Conservation (phyloP, 805 yeast genomes). For the Candida odintsovae region DNA sequence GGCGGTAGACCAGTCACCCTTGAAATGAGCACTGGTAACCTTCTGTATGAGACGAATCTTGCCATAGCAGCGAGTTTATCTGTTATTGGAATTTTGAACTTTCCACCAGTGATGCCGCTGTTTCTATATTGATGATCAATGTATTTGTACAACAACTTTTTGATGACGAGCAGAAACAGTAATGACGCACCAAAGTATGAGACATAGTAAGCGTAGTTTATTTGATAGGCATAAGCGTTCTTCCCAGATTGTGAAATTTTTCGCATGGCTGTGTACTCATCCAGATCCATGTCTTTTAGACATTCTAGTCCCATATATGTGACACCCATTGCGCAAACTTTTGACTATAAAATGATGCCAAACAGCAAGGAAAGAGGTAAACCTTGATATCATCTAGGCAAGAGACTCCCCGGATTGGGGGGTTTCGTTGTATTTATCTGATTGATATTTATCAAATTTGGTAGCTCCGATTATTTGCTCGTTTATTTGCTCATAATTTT, state of each 20-base stretch:
- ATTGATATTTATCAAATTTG: not conserved
- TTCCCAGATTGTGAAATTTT: constrained; percentile 12
- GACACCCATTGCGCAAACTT: constrained; percentile 4
- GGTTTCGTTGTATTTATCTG: not conserved
- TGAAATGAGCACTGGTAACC: constrained; percentile 27
- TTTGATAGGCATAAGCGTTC: constrained; percentile 13
- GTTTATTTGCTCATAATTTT: not conserved
- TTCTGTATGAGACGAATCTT: constrained; percentile 28
- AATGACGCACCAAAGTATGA: constrained; percentile 15
- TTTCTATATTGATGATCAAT: constrained; percentile 16
- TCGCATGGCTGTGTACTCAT: not conserved
- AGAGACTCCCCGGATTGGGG: not conserved
- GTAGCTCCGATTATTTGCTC: not conserved
- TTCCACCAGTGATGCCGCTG: not conserved
- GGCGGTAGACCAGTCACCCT: constrained; percentile 32
- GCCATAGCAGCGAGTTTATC: constrained; percentile 25
- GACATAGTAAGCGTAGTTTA: constrained; percentile 11
- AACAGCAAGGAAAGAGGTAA: too few species aligned
- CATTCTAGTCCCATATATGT: constrained; percentile 17
- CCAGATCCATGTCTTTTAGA: constrained; percentile 7
- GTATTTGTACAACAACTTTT: constrained; percentile 9
- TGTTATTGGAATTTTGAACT: not conserved
- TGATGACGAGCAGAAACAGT: constrained; percentile 3
- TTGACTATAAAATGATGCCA: too few species aligned
- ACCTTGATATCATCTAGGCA: not conserved